Conservation (phyloP, 1,284 basidiomycete genomes). For the Veloporphyrellus conicus region DNA sequence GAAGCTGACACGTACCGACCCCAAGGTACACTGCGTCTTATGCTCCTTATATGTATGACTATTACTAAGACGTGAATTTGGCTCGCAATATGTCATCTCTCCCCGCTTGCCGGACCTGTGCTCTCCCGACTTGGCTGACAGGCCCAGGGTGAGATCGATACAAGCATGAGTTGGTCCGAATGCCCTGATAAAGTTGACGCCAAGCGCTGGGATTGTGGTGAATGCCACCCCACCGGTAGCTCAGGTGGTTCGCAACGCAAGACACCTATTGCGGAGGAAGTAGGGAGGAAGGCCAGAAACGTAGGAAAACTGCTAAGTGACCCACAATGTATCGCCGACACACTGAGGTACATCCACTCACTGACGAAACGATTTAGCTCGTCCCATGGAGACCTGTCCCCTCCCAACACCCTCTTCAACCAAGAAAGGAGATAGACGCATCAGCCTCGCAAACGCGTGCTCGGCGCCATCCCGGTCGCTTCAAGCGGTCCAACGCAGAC, state of each 20-base stretch:
- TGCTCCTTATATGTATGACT: not conserved
- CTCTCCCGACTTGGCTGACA: not conserved
- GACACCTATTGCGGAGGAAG: no score
- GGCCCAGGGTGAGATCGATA: not conserved
- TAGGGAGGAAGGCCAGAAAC: no score
- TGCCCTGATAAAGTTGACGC: not conserved
- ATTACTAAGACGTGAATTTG: conserved; percentile 4
- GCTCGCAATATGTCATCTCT: not conserved
- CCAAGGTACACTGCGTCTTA: not conserved
- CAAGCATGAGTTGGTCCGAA: not conserved
- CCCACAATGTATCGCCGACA: no score
- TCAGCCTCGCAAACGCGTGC: no score
- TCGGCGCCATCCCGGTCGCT: no score
- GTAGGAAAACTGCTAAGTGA: no score
- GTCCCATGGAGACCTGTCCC: no score
- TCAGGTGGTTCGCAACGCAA: not conserved
- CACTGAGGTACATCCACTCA: no score
- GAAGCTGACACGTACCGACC: not conserved
- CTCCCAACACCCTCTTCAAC: no score
- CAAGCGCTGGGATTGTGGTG: not conserved
- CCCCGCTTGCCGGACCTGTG: not conserved
- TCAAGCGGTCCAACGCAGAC: no score
- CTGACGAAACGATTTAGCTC: no score
- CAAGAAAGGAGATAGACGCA: no score
- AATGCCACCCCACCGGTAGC: not conserved